These are phyloP conservation scores for Echium plantagineum DNA, from an alignment of 257 asterid genomes.

Conservation along the genomic window DNA sequence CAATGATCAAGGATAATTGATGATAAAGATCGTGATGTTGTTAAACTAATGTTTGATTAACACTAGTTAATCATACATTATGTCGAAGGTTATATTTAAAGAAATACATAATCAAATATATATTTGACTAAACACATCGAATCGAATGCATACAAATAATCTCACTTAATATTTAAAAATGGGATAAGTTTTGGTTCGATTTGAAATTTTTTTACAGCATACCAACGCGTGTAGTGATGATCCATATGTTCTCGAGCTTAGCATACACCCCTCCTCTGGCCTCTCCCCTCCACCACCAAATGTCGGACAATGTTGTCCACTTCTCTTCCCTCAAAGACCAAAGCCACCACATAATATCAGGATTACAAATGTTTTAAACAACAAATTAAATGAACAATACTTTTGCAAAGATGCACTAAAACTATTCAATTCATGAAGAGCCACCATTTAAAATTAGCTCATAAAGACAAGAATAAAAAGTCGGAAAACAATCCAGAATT, in stretches of 20 bases:
- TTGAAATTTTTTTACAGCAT: too few relatives aligned
- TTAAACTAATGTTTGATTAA: too few relatives aligned
- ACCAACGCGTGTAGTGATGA: too few relatives aligned
- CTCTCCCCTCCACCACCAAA: slow-evolving; percentile 38
- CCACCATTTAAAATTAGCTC: neutral
- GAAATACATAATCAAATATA: too few relatives aligned
- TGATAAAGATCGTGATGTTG: too few relatives aligned
- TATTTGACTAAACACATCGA: too few relatives aligned
- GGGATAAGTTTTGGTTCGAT: too few relatives aligned
- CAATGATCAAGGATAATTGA: too few relatives aligned
- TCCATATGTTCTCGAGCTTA: slow-evolving; percentile 29
- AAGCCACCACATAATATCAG: neutral
- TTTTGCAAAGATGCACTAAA: slow-evolving; percentile 12
- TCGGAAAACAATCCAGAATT: slow-evolving; percentile 21
- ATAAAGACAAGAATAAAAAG: slow-evolving; percentile 7
- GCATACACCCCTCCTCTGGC: slow-evolving; percentile 12
- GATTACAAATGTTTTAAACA: neutral
- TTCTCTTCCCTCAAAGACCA: neutral
- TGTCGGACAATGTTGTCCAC: slow-evolving; percentile 40
- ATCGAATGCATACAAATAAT: too few relatives aligned
- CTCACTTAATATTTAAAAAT: too few relatives aligned
- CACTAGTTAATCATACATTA: too few relatives aligned
- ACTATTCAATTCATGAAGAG: neutral
- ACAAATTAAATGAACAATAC: slow-evolving; percentile 1
- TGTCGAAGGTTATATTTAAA: too few relatives aligned